Evolutionary conservation across 192 early-diverging fungal species (phyloP), one percentile per base, ranked within the genome.

Genomic region (Linnemannia elongata): DNA sequence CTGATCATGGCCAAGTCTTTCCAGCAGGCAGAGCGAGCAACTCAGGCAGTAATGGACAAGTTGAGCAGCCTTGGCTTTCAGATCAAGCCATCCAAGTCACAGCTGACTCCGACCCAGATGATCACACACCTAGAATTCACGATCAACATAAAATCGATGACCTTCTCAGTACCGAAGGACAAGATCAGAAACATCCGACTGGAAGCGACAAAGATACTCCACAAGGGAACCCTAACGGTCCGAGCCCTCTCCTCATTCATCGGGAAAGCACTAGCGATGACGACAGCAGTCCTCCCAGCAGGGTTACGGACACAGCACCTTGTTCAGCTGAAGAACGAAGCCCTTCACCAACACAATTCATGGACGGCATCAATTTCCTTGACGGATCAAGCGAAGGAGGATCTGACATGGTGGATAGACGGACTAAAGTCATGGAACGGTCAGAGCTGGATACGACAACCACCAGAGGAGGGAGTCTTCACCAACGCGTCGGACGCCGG

Each of bases 401-500:
- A 83, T 7, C 72, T 83, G 15, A 7, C 6, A 27, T 82, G 76
- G 76, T 83, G 82, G 82, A 77, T 47, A 33, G 45, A 72, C 24
- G 27, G 39, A 4, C 60, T 78, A 4, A 4, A 20, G 30, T 77
- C 71, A 57, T 87, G 88, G 82, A 89, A 87, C 36, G 81, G 88
- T 0, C 71, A 30, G 22, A 75, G 72, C 2, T 74, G 82, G 70
- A 73, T 85, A 2, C 88, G 74, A 27, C 22, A 66, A 60, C 81
- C 76, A 38, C 76, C 72, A 9, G n/a, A 80, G 27, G 24, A 41
- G 70, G 76, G 75, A 15, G 60, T 80, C 12, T 81, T 55, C 72
- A 82, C 75, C 36, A 80, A 87, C 68, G 85, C 80, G 41, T 87
- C 79, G 13, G 80, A 87, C 72, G n/a, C 70, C 30, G 79, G 85